Conservation (phyloP, 805 yeast genomes). For the Komagataella populi region DNA sequence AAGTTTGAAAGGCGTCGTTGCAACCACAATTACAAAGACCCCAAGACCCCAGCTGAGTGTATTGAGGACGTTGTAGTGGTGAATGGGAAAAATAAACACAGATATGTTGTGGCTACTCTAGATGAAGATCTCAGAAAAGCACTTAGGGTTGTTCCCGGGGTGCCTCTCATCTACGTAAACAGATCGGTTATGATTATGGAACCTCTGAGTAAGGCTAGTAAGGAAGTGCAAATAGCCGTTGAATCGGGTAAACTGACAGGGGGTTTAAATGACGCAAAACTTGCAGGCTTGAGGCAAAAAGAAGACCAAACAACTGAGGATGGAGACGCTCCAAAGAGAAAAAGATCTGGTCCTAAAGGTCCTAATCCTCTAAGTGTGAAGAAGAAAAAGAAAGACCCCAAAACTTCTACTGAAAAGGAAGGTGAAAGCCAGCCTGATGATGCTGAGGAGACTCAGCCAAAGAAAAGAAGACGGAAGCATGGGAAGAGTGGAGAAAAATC, state of each 20-base stretch:
- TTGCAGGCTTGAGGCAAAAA: constrained; percentile 25
- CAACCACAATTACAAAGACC: constrained; percentile 37
- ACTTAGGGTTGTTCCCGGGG: constrained; percentile 73
- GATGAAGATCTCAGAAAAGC: constrained; percentile 53
- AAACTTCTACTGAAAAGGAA: neutral
- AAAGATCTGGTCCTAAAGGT: constrained; percentile 59
- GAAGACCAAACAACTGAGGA: constrained; percentile 10
- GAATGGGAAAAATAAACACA: constrained; percentile 73
- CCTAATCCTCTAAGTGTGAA: constrained; percentile 89
- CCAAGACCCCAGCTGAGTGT: constrained; percentile 57
- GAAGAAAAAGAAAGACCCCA: constrained; percentile 34
- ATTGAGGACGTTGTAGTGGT: constrained; percentile 55
- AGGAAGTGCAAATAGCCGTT: constrained; percentile 26
- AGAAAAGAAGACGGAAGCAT: neutral
- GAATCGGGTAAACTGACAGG: constrained; percentile 60
- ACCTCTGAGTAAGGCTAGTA: constrained; percentile 69
- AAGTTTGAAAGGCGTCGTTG: constrained; percentile 85
- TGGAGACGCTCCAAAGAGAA: constrained; percentile 19
- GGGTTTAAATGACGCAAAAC: constrained; percentile 61
- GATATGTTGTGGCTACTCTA: constrained; percentile 84
- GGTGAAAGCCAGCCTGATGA: neutral
- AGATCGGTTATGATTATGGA: constrained; percentile 95
- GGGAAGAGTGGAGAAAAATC: neutral
- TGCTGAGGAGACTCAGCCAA: neutral
- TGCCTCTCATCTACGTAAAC: constrained; percentile 77